Evolutionary conservation across 345 rosid genomes (phyloP).

Genomic region (Populus simonii): DNA sequence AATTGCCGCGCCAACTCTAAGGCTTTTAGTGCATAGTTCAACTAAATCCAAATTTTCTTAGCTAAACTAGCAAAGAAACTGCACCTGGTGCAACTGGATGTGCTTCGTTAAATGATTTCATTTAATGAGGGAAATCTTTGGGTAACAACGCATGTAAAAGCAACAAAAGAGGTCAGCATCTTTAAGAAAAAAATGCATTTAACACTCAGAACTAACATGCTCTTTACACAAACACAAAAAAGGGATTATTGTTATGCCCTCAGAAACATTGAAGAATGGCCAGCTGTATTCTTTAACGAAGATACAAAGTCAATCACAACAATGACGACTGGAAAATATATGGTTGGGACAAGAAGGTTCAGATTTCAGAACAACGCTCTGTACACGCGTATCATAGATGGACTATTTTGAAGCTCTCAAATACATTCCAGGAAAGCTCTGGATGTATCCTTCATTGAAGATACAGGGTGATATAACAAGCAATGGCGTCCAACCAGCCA

Average conservation of each 20-base stretch:
- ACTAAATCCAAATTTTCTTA: neutral
- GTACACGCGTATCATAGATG: neutral
- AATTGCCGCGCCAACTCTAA: neutral
- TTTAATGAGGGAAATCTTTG: neutral
- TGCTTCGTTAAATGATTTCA: neutral
- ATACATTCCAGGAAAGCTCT: neutral
- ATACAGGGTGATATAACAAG: neutral
- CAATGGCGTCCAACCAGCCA: slow-evolving; percentile 1
- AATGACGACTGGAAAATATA: neutral
- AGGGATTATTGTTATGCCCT: neutral
- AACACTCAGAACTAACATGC: neutral
- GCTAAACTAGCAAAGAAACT: neutral
- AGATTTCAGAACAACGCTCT: neutral
- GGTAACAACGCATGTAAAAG: neutral
- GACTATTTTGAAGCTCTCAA: neutral
- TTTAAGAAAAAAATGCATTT: neutral
- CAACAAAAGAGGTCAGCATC: neutral
- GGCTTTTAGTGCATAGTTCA: neutral
- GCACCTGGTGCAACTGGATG: neutral
- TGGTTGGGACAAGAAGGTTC: neutral
- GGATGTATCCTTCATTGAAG: neutral
- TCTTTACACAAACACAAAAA: neutral
- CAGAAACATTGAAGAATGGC: neutral
- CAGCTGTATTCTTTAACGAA: neutral
- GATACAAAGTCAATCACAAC: neutral